A percentile compares a stretch with the other conserved stretches of the same genome.
Evolutionary conservation across 1,284 basidiomycete genomes (phyloP).

Genomic region (Mycosarcoma mackinlayi): DNA sequence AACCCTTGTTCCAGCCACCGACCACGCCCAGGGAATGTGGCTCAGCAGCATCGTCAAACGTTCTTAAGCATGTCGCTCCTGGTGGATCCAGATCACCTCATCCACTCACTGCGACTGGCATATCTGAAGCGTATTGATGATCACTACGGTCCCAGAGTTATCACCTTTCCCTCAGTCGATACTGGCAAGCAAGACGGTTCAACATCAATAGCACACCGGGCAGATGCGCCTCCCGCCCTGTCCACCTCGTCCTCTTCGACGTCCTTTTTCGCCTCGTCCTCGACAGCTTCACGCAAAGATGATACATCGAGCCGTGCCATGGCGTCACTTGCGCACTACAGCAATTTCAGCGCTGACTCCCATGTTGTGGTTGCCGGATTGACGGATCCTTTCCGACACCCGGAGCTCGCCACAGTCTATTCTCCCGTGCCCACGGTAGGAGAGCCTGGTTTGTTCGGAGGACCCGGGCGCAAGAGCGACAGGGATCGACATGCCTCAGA

Average conservation of each 20-base stretch:
- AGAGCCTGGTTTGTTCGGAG: slow-evolving; percentile 21
- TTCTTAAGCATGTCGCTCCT: slow-evolving; percentile 40
- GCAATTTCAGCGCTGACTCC: slow-evolving; percentile 32
- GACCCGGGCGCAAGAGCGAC: slow-evolving; percentile 2
- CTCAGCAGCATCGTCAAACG: not conserved
- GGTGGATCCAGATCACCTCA: slow-evolving; percentile 53
- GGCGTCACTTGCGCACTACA: slow-evolving; percentile 13
- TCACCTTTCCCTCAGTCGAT: slow-evolving; percentile 47
- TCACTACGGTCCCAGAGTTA: slow-evolving; percentile 53
- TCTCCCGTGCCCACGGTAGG: slow-evolving; percentile 45
- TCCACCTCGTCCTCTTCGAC: slow-evolving; percentile 27
- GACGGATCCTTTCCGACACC: slow-evolving; percentile 37
- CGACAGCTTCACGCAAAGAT: slow-evolving; percentile 8
- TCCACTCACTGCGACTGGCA: slow-evolving; percentile 57
- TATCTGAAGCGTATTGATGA: slow-evolving; percentile 62
- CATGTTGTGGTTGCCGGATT: slow-evolving; percentile 51
- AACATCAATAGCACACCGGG: not conserved
- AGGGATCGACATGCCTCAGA: not conserved
- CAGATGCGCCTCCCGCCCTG: not conserved
- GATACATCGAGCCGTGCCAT: not conserved
- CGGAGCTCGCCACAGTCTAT: slow-evolving; percentile 51
- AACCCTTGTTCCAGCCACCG: not conserved
- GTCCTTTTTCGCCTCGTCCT: slow-evolving; percentile 25
- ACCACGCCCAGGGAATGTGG: not conserved
- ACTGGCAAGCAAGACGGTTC: slow-evolving; percentile 5